Evolutionary conservation across 139 green algal species (phyloP).

Genomic region (Mesotaenium endlicherianum): DNA sequence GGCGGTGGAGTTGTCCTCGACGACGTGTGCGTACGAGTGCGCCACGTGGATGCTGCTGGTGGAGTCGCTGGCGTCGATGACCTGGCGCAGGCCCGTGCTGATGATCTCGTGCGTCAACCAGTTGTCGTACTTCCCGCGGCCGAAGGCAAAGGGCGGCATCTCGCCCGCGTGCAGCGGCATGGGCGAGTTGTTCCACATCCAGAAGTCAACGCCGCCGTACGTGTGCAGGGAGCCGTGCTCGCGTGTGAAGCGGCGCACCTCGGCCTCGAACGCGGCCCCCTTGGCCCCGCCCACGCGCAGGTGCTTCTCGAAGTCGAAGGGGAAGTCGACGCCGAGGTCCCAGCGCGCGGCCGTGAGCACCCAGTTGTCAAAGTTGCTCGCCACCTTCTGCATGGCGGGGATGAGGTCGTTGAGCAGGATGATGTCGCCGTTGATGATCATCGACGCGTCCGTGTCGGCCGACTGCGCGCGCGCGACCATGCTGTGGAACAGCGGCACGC

Average conservation of each 20-base stretch:
- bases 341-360: conserved; percentile 18
- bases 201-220: conserved; percentile 34
- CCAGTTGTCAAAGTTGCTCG: conserved; percentile 15
- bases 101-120: conserved; percentile 39
- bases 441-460: conserved; percentile 16
- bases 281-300: background rate
- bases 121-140: conserved; percentile 37
- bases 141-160: conserved; percentile 34
- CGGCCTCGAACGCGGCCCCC: background rate
- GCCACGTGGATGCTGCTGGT: conserved; percentile 29
- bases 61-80: conserved; percentile 22
- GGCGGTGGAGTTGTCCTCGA: background rate
- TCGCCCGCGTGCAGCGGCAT: background rate
- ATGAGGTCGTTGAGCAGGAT: conserved; percentile 41
- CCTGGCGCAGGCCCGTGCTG: background rate
- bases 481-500: conserved; percentile 30
- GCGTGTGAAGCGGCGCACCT: background rate
- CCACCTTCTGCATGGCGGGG: conserved; percentile 16
- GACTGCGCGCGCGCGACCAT: conserved; percentile 28
- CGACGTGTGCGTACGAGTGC: conserved; percentile 30
- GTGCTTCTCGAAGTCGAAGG: conserved; percentile 13
- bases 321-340: conserved; percentile 21
- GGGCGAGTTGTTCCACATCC: conserved; percentile 35
- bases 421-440: conserved; percentile 39
- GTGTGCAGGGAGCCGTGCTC: conserved; percentile 6